A percentile compares a stretch with the other conserved stretches of the same genome.
Evolutionary conservation across 768 basidiomycete genomes (phyloP).

Genomic region (Daedaleopsis sinensis): DNA sequence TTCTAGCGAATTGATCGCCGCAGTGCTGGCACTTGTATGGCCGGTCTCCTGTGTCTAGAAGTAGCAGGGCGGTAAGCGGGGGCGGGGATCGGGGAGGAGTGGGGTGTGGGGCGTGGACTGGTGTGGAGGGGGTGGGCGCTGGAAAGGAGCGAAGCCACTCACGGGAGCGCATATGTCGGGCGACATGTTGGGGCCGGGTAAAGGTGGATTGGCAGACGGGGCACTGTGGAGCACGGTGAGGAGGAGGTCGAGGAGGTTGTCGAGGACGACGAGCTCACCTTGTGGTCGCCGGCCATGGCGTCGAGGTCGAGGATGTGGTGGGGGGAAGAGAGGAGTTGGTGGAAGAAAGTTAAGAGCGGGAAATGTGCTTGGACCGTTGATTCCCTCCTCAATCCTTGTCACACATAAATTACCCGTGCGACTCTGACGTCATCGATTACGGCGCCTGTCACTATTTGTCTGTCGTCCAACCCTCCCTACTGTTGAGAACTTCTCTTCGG

Average conservation of each 20-base stretch:
- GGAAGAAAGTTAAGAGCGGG: slow-evolving; percentile 19
- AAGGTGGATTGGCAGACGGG: slow-evolving; percentile 88
- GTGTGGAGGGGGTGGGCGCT: slow-evolving; percentile 21
- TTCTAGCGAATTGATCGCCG: slow-evolving; percentile 88
- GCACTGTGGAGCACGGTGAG: slow-evolving; percentile 45
- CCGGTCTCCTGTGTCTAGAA: slow-evolving; percentile 84
- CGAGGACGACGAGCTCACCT: slow-evolving; percentile 25
- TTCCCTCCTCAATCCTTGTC: slow-evolving; percentile 11
- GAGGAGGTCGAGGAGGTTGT: neutral
- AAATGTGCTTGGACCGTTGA: slow-evolving; percentile 13
- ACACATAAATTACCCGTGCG: slow-evolving; percentile 24
- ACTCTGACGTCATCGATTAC: slow-evolving; percentile 18
- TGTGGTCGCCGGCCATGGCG: slow-evolving; percentile 37
- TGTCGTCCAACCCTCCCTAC: neutral
- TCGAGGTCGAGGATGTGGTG: slow-evolving; percentile 13
- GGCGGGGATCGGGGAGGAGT: slow-evolving; percentile 14
- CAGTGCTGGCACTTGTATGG: slow-evolving; percentile 89
- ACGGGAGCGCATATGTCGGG: slow-evolving; percentile 90
- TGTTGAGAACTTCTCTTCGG: neutral
- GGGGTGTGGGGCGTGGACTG: slow-evolving; percentile 14
- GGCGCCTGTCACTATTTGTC: neutral
- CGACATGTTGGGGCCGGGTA: slow-evolving; percentile 88
- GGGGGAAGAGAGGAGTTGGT: slow-evolving; percentile 14
- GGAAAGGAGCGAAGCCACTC: slow-evolving; percentile 39
- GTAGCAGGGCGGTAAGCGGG: slow-evolving; percentile 8